Conservation (phyloP, 768 basidiomycete genomes). For the Wakefieldia striispora region DNA sequence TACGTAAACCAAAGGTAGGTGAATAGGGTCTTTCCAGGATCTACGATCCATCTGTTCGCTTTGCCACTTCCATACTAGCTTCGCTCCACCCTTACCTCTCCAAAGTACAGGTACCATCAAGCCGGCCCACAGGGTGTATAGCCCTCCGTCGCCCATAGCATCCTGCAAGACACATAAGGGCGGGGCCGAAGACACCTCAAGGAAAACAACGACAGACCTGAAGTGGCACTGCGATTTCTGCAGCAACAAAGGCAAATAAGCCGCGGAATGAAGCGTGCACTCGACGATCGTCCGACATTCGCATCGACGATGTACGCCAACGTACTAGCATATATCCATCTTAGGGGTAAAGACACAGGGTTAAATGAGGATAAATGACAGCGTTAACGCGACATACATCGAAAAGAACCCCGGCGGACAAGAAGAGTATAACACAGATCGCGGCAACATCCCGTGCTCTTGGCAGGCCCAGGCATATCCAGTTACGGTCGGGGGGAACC, state of each 20-base stretch:
- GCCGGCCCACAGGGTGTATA: slow-evolving; percentile 69
- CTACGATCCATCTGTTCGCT: slow-evolving; percentile 3
- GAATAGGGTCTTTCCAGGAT: not conserved
- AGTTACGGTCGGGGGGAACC: slow-evolving; percentile 55
- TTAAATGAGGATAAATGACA: not conserved
- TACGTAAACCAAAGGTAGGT: too few relatives aligned
- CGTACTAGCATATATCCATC: slow-evolving; percentile 65
- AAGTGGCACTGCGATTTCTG: slow-evolving; percentile 75
- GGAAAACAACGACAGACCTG: slow-evolving; percentile 34
- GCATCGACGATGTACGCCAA: slow-evolving; percentile 87
- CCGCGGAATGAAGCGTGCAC: slow-evolving; percentile 80
- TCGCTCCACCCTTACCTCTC: slow-evolving; percentile 65
- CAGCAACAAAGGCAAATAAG: slow-evolving; percentile 59
- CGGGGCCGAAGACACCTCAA: not conserved
- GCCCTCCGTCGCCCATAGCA: slow-evolving; percentile 75
- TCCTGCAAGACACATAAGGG: slow-evolving; percentile 39
- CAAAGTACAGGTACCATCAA: slow-evolving; percentile 59
- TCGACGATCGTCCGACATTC: too few relatives aligned
- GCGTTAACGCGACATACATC: slow-evolving; percentile 47
- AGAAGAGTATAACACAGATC: slow-evolving; percentile 72
- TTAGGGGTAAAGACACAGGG: slow-evolving; percentile 12
- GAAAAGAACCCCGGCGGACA: slow-evolving; percentile 71
- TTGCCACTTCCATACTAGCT: slow-evolving; percentile 45
- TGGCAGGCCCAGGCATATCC: slow-evolving; percentile 79
- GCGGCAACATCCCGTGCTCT: slow-evolving; percentile 61